These are phyloP conservation scores for Penicillium riverlandense DNA, from an alignment of 495 filamentous ascomycete species.

Conservation along the genomic window DNA sequence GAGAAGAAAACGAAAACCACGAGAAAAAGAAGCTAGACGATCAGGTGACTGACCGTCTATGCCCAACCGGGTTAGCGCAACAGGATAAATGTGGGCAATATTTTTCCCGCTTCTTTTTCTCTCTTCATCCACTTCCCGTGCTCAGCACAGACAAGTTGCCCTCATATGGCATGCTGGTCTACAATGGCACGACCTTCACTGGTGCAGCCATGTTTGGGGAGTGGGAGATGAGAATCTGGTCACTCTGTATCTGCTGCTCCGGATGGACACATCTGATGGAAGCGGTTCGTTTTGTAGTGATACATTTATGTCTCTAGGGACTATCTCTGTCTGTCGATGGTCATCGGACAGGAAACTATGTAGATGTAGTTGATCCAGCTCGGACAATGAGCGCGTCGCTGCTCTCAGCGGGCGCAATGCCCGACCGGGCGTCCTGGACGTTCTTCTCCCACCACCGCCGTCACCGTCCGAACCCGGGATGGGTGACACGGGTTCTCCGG, in stretches of 20 bases:
- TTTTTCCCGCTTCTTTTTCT: slow-evolving; percentile 3
- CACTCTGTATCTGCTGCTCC: slow-evolving; percentile 97
- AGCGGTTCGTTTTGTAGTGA: slow-evolving; percentile 69
- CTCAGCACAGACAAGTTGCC: slow-evolving; percentile 47
- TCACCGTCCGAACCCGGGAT: too few relatives aligned
- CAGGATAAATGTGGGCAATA: too few relatives aligned
- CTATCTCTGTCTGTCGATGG: background rate
- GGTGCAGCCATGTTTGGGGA: slow-evolving; percentile 44
- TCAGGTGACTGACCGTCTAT: too few relatives aligned
- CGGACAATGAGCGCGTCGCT: too few relatives aligned
- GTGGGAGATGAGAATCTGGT: slow-evolving; percentile 60
- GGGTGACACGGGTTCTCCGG: too few relatives aligned
- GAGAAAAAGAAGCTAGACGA: too few relatives aligned
- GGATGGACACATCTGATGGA: slow-evolving; percentile 65
- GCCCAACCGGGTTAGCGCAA: too few relatives aligned
- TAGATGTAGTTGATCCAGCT: too few relatives aligned
- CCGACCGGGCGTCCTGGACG: too few relatives aligned
- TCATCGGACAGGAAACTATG: too few relatives aligned
- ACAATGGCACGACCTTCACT: slow-evolving; percentile 61
- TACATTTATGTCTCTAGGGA: slow-evolving; percentile 30
- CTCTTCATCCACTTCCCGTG: slow-evolving; percentile 38
- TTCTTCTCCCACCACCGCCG: too few relatives aligned
- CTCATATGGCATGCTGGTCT: slow-evolving; percentile 38
- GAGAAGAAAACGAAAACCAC: slow-evolving; percentile 18
- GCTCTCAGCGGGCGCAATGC: too few relatives aligned